These are phyloP conservation scores for Arachnopeziza araneosa DNA, from an alignment of 2,329 filamentous ascomycete species.

Conservation along the genomic window DNA sequence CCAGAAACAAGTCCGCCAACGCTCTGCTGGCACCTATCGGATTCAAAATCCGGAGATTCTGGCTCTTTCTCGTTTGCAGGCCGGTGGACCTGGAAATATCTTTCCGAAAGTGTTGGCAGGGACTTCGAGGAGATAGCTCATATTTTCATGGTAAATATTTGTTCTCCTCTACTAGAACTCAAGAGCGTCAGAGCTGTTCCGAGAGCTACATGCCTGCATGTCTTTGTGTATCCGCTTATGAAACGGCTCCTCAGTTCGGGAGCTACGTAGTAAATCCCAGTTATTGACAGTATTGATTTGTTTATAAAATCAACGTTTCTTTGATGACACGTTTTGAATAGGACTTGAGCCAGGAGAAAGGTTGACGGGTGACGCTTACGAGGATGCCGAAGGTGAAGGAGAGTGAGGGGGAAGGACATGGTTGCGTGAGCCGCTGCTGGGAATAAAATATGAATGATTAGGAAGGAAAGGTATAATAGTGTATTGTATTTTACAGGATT, in stretches of 20 bases:
- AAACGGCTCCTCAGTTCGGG: too few relatives aligned
- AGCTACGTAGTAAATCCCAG: too few relatives aligned
- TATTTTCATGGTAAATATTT: too few relatives aligned
- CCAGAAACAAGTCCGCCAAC: constrained; percentile 38
- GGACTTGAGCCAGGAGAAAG: constrained; percentile 47
- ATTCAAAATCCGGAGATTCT: constrained; percentile 52
- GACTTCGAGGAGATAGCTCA: constrained; percentile 44
- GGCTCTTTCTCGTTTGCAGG: constrained; percentile 48
- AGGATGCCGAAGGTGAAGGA: constrained; percentile 18
- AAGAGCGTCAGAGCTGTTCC: too few relatives aligned
- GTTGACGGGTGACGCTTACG: constrained; percentile 46
- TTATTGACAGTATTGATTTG: too few relatives aligned
- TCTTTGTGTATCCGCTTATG: too few relatives aligned
- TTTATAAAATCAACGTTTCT: constrained; percentile 4
- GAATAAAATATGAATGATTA: not conserved
- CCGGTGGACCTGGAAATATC: constrained; percentile 47
- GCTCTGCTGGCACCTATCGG: constrained; percentile 60
- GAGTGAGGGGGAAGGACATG: not conserved
- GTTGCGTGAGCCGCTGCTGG: not conserved
- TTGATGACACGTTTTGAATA: constrained; percentile 41
- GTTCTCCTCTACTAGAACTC: too few relatives aligned
- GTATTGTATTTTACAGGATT: too few relatives aligned
- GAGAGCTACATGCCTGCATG: too few relatives aligned
- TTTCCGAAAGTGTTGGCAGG: constrained; percentile 52
- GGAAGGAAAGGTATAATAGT: too few relatives aligned